phyloP scores from a whole-genome alignment of 1,139 yeast genomes.

The Zygoascus meyerae region DNA sequence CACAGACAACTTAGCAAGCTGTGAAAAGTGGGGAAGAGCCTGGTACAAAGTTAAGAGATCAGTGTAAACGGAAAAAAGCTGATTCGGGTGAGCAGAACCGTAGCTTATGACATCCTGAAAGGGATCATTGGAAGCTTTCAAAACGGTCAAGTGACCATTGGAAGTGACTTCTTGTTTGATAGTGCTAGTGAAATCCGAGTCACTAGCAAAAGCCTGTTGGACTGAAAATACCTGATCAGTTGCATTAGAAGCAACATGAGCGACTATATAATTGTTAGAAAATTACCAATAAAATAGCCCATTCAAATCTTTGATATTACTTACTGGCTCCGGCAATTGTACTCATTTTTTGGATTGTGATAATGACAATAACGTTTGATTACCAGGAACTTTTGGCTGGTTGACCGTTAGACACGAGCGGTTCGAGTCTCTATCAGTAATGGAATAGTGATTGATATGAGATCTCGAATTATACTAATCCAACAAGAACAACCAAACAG shows the following conservation, averaged over 20 bases:
- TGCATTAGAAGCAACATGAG: conserved; percentile 27
- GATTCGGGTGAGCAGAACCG: conserved; percentile 13
- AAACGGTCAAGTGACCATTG: conserved; percentile 28
- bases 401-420: too few species aligned
- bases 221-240: conserved; percentile 40
- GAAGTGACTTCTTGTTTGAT: conserved; percentile 2
- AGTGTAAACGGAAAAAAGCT: conserved; percentile 34
- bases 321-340: background rate
- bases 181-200: conserved; percentile 22
- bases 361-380: background rate
- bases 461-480: too few species aligned
- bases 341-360: background rate
- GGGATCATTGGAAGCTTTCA: conserved; percentile 51
- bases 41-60: conserved; percentile 50
- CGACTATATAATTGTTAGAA: conserved; percentile 22
- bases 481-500: too few species aligned
- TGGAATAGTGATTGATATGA: too few species aligned
- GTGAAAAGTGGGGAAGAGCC: conserved; percentile 55
- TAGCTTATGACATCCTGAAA: conserved; percentile 39
- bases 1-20: conserved; percentile 41
- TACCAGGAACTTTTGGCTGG: too few species aligned
- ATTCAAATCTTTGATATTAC: background rate
- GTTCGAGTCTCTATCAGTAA: too few species aligned
- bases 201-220: conserved; percentile 45
- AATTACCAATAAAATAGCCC: background rate